Evolutionary conservation across 2,329 filamentous ascomycete species (phyloP), one percentile per base, ranked within the genome.

Genomic region (Huntiella omanensis): DNA sequence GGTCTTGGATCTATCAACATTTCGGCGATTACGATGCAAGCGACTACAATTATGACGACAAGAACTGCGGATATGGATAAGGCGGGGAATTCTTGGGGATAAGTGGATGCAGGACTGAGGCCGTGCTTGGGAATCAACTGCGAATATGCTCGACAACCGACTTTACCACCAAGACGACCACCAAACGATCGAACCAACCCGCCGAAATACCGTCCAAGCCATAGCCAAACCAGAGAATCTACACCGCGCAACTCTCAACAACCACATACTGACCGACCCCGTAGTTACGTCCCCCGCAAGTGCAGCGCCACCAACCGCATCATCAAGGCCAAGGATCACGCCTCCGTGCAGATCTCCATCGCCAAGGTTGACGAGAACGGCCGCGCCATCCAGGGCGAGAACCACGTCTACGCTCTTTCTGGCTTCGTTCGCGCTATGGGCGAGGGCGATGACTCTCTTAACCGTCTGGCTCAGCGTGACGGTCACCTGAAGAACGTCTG

Each of bases 261-360:
- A 28, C 22, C 22, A 10, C 22, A 28, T 28, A 28, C 22, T 28
- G 22, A 28, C 22, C 22, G 22, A 28, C 22, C 33, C 33, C 45
- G 39, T 64, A 92, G 85, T 67, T 93, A 93, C 80, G 83, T 94
- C 75, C 86, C 86, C 66, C 85, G 88, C 76, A 96, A 95, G 76
- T 96, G 88, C 83, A 85, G 77, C 68, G 87, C 87, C 60, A 94
- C 88, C 68, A 92, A 93, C 84, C 85, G 91, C 72, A 95, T 96
- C 77, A 96, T 98, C 80, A 95, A 95, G 76, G 86, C 91, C 75
- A 95, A 96, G 75, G 91, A 98, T 73, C 91, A 98, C 77, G 88
- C 85, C 60, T 93, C 84, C 54, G 91, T 96, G 60, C 91, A 98
- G 71, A 85, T 98, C 69, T 84, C 81, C 60, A 74, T 98, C 64